Evolutionary conservation across 495 filamentous ascomycete genomes (phyloP), one percentile per base, ranked within the genome.

Genomic region (Astrothelium macrocarpum): DNA sequence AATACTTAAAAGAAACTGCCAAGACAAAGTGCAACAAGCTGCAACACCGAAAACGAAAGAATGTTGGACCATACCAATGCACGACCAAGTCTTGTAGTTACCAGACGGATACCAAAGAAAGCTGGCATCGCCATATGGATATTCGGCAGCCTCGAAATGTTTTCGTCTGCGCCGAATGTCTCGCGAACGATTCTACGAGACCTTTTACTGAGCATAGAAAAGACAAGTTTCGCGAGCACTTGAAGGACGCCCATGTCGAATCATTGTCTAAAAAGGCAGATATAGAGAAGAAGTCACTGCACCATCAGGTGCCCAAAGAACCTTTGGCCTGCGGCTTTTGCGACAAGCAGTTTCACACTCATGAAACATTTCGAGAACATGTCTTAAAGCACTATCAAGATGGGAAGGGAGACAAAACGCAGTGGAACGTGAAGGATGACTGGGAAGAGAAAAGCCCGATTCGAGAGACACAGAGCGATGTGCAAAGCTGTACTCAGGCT

Each of bases 61-160:
- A n/a, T 7, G 2, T 11, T 29, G 49, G 49, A 20, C 16, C 25
- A 28, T 56, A 28, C 49, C 49, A 56, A 56, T 56, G 49, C 20
- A 56, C 49, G 7, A 28, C 49, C 20, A 26, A 26, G 25, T 26
- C n/a, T 10, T 56, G 49, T 25, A 56, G 29, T 20, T 56, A 56
- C 16, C 49, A 25, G 29, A 56, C 49, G n/a, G 20, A 56, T 25
- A 26, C 16, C 9, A 20, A 25, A 9, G 49, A 56, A 29, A 56
- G 49, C 49, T 56, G 49, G 49, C 49, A 56, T 10, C 49, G 49
- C 16, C 49, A 56, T 20, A 56, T 56, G 49, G 49, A 56, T 16
- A 5, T 28, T 56, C 49, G 49, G 20, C 49, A 56, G 25, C 49
- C 49, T 28, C 49, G 49, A 28, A 56, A 3, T 10, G 16, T 56